Evolutionary conservation across 345 rosid species (phyloP).

Genomic region (Raphanus sativus): DNA sequence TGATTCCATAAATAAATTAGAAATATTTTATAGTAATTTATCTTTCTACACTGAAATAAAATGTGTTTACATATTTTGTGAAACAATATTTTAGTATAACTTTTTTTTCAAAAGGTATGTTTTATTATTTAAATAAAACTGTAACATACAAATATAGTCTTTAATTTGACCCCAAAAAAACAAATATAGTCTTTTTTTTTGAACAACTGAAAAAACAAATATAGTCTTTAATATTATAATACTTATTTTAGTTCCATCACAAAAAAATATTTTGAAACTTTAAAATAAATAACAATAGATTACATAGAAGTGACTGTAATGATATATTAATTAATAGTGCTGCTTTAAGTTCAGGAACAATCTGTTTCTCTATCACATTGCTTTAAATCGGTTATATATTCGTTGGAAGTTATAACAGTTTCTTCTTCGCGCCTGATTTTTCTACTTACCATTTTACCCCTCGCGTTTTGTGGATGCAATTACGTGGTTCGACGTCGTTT

Average conservation of each 20-base stretch:
- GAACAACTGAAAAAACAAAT: too few relatives aligned
- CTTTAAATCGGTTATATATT: background rate
- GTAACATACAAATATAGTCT: background rate
- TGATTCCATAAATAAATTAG: too few relatives aligned
- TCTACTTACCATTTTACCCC: background rate
- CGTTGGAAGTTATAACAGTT: background rate
- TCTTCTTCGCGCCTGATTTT: background rate
- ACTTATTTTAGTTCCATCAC: too few relatives aligned
- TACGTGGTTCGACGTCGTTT: background rate
- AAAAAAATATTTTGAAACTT: too few relatives aligned
- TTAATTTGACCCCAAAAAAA: too few relatives aligned
- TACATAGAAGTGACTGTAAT: background rate
- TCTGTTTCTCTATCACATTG: background rate
- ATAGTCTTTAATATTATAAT: too few relatives aligned
- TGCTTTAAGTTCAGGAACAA: too few relatives aligned
- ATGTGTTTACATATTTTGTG: background rate
- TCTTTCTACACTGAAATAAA: background rate
- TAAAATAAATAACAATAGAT: too few relatives aligned
- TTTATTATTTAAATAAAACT: too few relatives aligned
- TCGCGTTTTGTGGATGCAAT: background rate
- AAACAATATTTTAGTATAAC: too few relatives aligned
- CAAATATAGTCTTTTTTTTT: too few relatives aligned
- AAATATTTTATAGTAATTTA: too few relatives aligned
- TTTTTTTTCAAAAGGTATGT: background rate
- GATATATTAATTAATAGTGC: background rate